Conservation (phyloP, 179 eudicot genomes). For the Beta lomatogona region DNA sequence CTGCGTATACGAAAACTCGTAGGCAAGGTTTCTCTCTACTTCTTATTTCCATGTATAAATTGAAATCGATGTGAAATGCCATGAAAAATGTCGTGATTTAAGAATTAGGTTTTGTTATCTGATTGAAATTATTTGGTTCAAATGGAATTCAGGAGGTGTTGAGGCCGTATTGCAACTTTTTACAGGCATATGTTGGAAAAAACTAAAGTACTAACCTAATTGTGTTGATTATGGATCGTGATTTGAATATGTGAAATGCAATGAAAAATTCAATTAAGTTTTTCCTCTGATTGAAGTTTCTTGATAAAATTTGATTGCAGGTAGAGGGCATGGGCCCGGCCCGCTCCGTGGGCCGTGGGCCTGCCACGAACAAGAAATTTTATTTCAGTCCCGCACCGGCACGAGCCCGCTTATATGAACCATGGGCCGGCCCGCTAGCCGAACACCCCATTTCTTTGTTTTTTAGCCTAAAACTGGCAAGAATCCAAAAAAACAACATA, state of each 20-base stretch:
- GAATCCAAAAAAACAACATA: too few relatives aligned
- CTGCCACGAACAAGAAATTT: too few relatives aligned
- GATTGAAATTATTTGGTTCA: background rate
- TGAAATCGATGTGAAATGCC: background rate
- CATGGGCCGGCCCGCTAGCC: too few relatives aligned
- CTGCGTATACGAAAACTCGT: background rate
- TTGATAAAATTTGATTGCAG: slow-evolving; percentile 14
- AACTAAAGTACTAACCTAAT: background rate
- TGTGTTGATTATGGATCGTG: background rate
- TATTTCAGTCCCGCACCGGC: too few relatives aligned
- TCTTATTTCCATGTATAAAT: background rate
- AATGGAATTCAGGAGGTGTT: slow-evolving; percentile 12
- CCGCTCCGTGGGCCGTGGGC: too few relatives aligned
- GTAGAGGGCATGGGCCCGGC: too few relatives aligned
- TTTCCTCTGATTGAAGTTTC: background rate
- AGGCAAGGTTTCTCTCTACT: slow-evolving; percentile 24
- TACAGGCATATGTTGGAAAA: background rate
- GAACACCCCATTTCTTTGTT: too few relatives aligned
- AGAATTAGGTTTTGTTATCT: background rate
- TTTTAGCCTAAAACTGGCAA: too few relatives aligned
- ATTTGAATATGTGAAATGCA: slow-evolving; percentile 6
- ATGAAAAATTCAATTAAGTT: background rate
- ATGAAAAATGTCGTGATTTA: background rate
- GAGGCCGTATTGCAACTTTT: background rate
- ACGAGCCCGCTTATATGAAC: too few relatives aligned